Conservation (phyloP, 768 basidiomycete genomes). For the Neoboletus magnificus region DNA sequence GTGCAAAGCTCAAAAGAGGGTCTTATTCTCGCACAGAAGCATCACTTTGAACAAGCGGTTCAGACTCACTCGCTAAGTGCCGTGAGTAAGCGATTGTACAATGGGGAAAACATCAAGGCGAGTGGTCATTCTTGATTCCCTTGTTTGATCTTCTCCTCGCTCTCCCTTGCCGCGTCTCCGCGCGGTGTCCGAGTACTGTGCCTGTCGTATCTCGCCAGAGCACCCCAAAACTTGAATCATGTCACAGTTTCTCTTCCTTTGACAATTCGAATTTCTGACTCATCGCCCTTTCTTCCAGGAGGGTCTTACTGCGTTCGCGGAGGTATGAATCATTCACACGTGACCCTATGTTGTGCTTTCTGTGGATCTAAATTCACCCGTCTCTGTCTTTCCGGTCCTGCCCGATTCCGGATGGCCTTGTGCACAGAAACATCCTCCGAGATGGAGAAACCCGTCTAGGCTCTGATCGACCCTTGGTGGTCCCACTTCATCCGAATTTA, state of each 20-base stretch:
- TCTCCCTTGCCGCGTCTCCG: not conserved
- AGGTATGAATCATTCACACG: slow-evolving; percentile 17
- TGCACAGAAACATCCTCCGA: slow-evolving; percentile 17
- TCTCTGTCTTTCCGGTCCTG: not conserved
- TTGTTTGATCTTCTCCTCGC: not conserved
- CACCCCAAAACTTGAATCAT: not conserved
- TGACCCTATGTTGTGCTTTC: not conserved
- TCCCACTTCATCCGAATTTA: not conserved
- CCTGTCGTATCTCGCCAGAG: not conserved
- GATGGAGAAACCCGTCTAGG: slow-evolving; percentile 19
- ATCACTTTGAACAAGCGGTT: slow-evolving; percentile 51
- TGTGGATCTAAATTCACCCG: not conserved
- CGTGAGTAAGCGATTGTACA: slow-evolving; percentile 52
- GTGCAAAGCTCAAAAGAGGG: slow-evolving; percentile 75
- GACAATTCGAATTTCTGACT: slow-evolving; percentile 11
- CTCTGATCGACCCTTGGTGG: slow-evolving; percentile 13
- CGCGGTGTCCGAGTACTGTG: not conserved
- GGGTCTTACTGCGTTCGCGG: slow-evolving; percentile 64
- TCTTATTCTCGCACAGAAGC: slow-evolving; percentile 52
- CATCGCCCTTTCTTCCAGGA: slow-evolving; percentile 42
- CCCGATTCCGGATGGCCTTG: not conserved
- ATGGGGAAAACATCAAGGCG: slow-evolving; percentile 69
- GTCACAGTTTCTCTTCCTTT: not conserved
- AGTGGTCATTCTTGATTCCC: slow-evolving; percentile 12
- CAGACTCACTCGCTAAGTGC: slow-evolving; percentile 42